phyloP scores from a whole-genome alignment of 1,284 basidiomycete genomes.

The Malassezia restricta region DNA sequence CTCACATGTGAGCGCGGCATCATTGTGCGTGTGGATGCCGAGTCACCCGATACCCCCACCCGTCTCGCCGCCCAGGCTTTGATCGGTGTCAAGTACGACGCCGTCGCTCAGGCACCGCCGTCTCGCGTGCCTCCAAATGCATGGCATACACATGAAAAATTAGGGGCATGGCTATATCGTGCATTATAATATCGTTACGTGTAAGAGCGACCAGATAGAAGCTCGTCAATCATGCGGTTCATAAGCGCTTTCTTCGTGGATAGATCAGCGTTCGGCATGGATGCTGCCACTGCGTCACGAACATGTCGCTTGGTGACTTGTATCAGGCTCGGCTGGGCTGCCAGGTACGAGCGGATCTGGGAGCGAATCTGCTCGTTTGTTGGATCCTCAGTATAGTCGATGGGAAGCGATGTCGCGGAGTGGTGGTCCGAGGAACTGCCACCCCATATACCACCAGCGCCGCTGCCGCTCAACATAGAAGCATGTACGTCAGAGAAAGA shows the following conservation, averaged over 20 bases:
- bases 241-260: constrained; percentile 27
- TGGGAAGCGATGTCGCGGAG: neutral
- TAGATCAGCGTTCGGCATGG: constrained; percentile 42
- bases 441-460: neutral
- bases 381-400: neutral
- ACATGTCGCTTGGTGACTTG: constrained; percentile 42
- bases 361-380: constrained; percentile 34
- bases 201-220: constrained; percentile 24
- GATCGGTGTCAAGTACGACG: constrained; percentile 11
- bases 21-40: neutral
- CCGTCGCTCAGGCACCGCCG: constrained; percentile 5
- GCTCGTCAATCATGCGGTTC: constrained; percentile 41
- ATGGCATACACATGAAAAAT: neutral
- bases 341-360: constrained; percentile 34
- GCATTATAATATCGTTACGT: neutral
- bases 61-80: neutral
- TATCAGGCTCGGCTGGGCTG: constrained; percentile 40
- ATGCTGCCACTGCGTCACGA: constrained; percentile 32
- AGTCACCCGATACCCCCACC: neutral
- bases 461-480: neutral
- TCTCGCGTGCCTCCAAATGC: neutral
- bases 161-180: constrained; percentile 1
- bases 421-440: constrained; percentile 10
- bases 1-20: neutral
- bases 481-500: neutral